Conservation (phyloP, 371 early-diverging fungal genomes). For the Nematocida minor region DNA sequence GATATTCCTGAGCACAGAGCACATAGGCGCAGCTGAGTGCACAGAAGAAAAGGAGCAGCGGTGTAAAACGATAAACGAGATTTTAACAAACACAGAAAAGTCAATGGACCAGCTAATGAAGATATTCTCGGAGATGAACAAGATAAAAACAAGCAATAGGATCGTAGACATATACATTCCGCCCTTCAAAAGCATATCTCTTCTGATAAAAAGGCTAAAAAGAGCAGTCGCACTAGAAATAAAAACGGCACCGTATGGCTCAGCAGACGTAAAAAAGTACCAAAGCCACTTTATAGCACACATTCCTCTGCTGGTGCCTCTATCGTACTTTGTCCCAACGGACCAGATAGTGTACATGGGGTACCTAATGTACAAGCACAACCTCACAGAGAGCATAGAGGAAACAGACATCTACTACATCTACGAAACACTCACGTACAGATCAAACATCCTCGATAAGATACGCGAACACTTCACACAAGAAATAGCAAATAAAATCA, state of each 20-base stretch:
- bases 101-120: background rate
- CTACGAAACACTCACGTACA: background rate
- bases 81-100: background rate
- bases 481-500: background rate
- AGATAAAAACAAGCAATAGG: background rate
- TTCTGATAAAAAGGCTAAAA: background rate
- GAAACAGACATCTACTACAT: background rate
- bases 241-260: background rate
- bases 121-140: background rate
- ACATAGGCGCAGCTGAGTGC: too few species aligned
- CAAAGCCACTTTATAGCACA: background rate
- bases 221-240: too few species aligned
- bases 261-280: background rate
- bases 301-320: background rate
- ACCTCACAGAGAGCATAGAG: background rate
- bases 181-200: background rate
- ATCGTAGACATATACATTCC: background rate
- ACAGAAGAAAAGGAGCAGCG: too few species aligned
- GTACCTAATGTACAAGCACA: slow-evolving; percentile 1
- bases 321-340: background rate
- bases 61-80: too few species aligned
- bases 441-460: background rate
- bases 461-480: background rate
- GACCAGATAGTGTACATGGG: background rate
- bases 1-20: too few species aligned